Evolutionary conservation across 1,284 basidiomycete species (phyloP).

Genomic region (Pascua guehoae): DNA sequence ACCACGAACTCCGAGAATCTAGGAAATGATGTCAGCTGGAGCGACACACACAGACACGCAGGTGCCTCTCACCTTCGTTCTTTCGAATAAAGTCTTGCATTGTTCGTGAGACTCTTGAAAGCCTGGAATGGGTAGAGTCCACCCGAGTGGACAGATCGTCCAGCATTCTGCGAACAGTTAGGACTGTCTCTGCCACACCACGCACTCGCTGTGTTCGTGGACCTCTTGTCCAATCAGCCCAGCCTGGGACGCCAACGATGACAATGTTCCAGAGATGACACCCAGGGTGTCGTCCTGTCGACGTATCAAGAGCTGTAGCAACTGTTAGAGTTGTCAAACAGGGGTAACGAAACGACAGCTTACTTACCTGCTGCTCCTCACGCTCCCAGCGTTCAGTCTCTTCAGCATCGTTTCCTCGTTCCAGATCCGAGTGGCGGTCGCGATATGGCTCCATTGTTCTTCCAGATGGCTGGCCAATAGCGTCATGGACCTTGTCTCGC

Average conservation of each 20-base stretch:
- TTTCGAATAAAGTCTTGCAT: constrained; percentile 77
- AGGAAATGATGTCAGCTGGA: constrained; percentile 2
- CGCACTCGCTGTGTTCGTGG: constrained; percentile 78
- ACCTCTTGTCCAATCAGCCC: constrained; percentile 87
- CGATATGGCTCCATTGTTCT: background rate
- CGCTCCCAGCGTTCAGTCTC: constrained; percentile 60
- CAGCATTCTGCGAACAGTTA: constrained; percentile 61
- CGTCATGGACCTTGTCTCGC: background rate
- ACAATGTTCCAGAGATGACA: constrained; percentile 76
- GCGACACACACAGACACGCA: background rate
- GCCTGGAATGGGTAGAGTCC: constrained; percentile 66
- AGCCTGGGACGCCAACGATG: constrained; percentile 76
- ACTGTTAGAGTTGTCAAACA: background rate
- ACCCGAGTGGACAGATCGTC: constrained; percentile 73
- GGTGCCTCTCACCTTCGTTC: constrained; percentile 62
- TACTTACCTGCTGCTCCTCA: constrained; percentile 70
- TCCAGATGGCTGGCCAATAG: background rate
- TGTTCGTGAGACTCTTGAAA: constrained; percentile 64
- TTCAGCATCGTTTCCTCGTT: constrained; percentile 62
- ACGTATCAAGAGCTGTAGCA: constrained; percentile 66
- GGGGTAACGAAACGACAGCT: too few relatives aligned
- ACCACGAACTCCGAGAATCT: constrained; percentile 72
- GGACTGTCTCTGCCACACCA: constrained; percentile 2
- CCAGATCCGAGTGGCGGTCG: constrained; percentile 1
- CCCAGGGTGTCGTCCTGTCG: constrained; percentile 83